Conservation (phyloP, 352 stramenopile genomes). For the Pythium utonaiense region DNA sequence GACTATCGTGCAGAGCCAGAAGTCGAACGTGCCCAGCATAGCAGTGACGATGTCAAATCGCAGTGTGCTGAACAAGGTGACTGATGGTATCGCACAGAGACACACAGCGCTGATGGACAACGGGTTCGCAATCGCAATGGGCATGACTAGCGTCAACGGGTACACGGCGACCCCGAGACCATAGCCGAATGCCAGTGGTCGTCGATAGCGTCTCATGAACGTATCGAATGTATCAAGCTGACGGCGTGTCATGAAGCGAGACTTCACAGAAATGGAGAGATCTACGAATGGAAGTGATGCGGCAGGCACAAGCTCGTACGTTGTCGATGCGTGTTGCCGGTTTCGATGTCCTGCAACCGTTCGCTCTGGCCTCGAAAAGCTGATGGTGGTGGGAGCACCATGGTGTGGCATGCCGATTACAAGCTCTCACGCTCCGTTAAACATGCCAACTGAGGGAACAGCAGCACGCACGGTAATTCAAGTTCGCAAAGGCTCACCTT, state of each 20-base stretch:
- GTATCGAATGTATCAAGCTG: background rate
- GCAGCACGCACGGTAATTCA: no score
- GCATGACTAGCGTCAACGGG: background rate
- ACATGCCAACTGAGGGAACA: no score
- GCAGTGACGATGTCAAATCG: slow-evolving; percentile 12
- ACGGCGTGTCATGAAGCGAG: background rate
- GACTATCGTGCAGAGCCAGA: slow-evolving; percentile 15
- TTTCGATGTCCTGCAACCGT: no score
- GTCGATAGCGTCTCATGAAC: background rate
- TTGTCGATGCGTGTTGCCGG: background rate
- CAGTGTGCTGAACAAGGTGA: slow-evolving; percentile 7
- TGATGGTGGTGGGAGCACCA: no score
- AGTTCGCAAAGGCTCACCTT: no score
- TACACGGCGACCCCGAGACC: background rate
- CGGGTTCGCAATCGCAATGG: background rate
- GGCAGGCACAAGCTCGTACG: background rate
- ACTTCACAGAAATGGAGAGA: slow-evolving; percentile 8
- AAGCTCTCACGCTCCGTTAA: no score
- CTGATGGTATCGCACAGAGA: background rate
- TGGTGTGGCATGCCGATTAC: no score
- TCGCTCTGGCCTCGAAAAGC: no score
- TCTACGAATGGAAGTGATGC: slow-evolving; percentile 3
- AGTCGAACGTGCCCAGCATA: slow-evolving; percentile 14
- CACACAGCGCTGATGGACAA: background rate
- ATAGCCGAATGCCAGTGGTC: background rate